A percentile compares a stretch with the other conserved stretches of the same genome.
Evolutionary conservation across 495 filamentous ascomycete genomes (phyloP).

Genomic region (Recurvomyces mirabilis): DNA sequence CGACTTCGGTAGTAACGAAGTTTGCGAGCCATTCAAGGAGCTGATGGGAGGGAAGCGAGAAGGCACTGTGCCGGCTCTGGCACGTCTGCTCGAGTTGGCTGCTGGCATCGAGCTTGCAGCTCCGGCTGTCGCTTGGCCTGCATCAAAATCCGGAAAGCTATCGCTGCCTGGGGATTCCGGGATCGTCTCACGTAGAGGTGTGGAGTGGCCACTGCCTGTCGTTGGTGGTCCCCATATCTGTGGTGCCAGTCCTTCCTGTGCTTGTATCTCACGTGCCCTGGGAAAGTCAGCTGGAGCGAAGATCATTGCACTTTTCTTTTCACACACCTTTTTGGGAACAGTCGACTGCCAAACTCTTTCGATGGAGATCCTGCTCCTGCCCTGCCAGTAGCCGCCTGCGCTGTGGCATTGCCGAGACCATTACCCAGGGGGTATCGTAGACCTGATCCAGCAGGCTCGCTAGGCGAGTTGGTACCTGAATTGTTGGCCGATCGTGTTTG

Average conservation of each 20-base stretch:
- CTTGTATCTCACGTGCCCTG: constrained; percentile 92
- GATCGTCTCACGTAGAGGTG: constrained; percentile 90
- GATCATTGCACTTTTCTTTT: constrained; percentile 10
- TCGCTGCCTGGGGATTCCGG: constrained; percentile 93
- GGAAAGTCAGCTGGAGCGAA: constrained; percentile 15
- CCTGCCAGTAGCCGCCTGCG: constrained; percentile 63
- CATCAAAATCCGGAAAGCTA: constrained; percentile 79
- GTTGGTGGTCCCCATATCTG: constrained; percentile 93
- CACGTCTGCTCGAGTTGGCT: constrained; percentile 48
- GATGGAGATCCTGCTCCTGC: constrained; percentile 94
- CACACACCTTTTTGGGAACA: constrained; percentile 87
- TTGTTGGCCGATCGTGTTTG: constrained; percentile 76
- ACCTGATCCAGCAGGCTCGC: constrained; percentile 58
- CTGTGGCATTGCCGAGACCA: constrained; percentile 50
- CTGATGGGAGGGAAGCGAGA: constrained; percentile 78
- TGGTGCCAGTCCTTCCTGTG: constrained; percentile 79
- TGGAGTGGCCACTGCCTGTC: constrained; percentile 88
- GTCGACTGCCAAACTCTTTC: constrained; percentile 67
- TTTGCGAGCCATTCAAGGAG: constrained; percentile 45
- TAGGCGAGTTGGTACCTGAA: constrained; percentile 76
- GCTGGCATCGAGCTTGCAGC: constrained; percentile 28
- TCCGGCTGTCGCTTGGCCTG: constrained; percentile 9
- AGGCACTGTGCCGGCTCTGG: constrained; percentile 90
- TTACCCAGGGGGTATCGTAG: constrained; percentile 63
- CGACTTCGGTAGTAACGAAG: constrained; percentile 63